Conservation (phyloP, 2,329 filamentous ascomycete genomes). For the Phyllosticta citriasiana region DNA sequence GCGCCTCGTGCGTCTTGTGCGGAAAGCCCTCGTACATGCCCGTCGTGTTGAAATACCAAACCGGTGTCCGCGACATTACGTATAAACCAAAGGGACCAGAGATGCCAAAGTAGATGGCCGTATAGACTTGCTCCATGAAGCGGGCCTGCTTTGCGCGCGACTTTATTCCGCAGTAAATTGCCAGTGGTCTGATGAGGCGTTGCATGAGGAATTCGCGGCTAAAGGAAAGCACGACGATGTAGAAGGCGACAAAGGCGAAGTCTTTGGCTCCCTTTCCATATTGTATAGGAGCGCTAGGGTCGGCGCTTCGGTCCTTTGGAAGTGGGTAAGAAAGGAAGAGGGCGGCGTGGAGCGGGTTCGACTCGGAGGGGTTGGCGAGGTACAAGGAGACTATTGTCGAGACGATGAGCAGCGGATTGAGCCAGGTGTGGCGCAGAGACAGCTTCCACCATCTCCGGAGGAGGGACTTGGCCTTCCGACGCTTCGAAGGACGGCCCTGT, state of each 20-base stretch:
- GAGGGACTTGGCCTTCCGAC: conserved; percentile 34
- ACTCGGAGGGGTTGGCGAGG: conserved; percentile 61
- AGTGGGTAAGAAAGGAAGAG: conserved; percentile 86
- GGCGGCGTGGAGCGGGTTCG: conserved; percentile 70
- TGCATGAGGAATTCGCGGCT: conserved; percentile 96
- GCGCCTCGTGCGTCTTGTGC: conserved; percentile 66
- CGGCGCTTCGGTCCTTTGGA: conserved; percentile 39
- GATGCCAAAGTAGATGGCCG: conserved; percentile 77
- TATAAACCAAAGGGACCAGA: conserved; percentile 78
- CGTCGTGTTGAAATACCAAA: conserved; percentile 91
- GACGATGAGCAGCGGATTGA: conserved; percentile 60
- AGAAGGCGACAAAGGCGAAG: conserved; percentile 79
- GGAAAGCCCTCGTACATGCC: conserved; percentile 88
- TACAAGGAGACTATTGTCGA: conserved; percentile 56
- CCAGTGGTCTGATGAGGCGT: conserved; percentile 68
- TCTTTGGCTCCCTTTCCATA: conserved; percentile 89
- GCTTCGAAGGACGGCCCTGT: conserved; percentile 32
- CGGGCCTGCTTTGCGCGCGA: conserved; percentile 70
- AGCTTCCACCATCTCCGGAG: conserved; percentile 37
- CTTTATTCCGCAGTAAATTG: conserved; percentile 57
- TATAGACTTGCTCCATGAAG: conserved; percentile 96
- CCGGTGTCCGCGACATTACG: conserved; percentile 81
- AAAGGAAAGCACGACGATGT: conserved; percentile 81
- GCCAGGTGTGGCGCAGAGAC: conserved; percentile 48
- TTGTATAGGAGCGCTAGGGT: conserved; percentile 41